Evolutionary conservation across 2,329 filamentous ascomycete genomes (phyloP), one percentile per base, ranked within the genome.

Genomic region (Fonsecaea nubica): DNA sequence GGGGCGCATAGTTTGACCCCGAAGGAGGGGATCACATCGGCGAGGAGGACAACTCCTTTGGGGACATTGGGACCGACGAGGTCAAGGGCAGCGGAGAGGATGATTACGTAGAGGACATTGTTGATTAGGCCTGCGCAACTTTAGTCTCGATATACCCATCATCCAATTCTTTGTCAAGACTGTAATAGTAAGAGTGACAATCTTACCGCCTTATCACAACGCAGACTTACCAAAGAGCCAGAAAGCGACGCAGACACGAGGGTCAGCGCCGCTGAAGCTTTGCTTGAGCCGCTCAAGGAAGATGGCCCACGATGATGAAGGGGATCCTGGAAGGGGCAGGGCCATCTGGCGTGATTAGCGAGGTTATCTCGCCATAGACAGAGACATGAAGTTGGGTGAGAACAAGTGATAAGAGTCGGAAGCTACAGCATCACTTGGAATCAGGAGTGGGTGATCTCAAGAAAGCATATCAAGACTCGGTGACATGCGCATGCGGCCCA

Each of bases 31-130:
- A 96, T 83, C 62, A 98, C 92, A 77, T 97, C 93, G 77, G 93
- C 93, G 69, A 98, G 91, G 62, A 98, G 89, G 63, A 99, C 94
- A 64, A 96, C 86, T 73, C 92, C 92, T 78, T 98, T 98, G 58
- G 95, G 95, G 1, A 97, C 85, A 70, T 83, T 78, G 36, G 92
- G 90, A 40, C 94, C 94, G 73, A 98, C 95, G 68, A 99, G 91
- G 75, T 99, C 95, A 74, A 97, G 91, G 3, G 95, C 95, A 40
- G 95, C 92, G 35, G 93, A 96, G 74, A 99, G 90, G 76, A 98
- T 95, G 77, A 98, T 92, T 63, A 98, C 94, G 80, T 97, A 98
- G 80, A 97, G 90, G 72, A 98, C 92, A 81, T 98, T 98, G 80
- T 99, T 98, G 77, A 98, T 95, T 18, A 95, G 82, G 60, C 92